Base-by-base conservation (phyloP, 371 early-diverging fungal species). In the Blakeslea trispora region DNA sequence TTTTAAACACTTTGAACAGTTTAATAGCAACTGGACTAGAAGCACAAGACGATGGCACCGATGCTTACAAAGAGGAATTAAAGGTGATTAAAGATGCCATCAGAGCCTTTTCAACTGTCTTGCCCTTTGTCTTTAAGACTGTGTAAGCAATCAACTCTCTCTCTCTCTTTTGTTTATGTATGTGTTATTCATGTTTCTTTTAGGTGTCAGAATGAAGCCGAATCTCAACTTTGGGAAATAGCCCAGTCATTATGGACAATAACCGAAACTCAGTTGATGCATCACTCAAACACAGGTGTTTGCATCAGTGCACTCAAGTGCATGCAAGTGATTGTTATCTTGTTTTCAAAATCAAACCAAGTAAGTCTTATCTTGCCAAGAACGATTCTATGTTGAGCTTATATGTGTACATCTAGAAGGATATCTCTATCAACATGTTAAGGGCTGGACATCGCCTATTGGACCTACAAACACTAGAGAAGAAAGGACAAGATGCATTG, bases 131-230 rank as follows among this genome's bases (percentile, higher is more conserved):
- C 1, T 62, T 48, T 32, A 59, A 62, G 19, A 63, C 61, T 19
- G 39, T 64, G 61, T 50, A 63, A 50, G 47, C 11, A 37, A 19
- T 42, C 24, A 32, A 8, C 18, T 34, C 24, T 13, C n/a, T n/a
- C n/a, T n/a, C n/a, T n/a, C 17, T 15, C 24, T 10, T 6, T 39
- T 35, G 41, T 24, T 23, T 35, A 46, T 18, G 28, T 51, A n/a
- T n/a, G n/a, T n/a, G n/a, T 49, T 5, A 23, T n/a, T 43, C 22
- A 34, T 45, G 28, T 5, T 39, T 45, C 21, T 35, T 21, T 24
- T 34, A 44, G 77, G 82, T 74, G 73, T 50, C 68, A 78, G 55
- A 79, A 77, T 52, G 70, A 71, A 63, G 63, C 68, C 5, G 80
- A 82, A 54, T 58, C 57, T 37, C 62, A 56, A 14, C 62, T 77